Evolutionary conservation across 306 rosid species (phyloP).

Genomic region (Acacia crassicarpa): DNA sequence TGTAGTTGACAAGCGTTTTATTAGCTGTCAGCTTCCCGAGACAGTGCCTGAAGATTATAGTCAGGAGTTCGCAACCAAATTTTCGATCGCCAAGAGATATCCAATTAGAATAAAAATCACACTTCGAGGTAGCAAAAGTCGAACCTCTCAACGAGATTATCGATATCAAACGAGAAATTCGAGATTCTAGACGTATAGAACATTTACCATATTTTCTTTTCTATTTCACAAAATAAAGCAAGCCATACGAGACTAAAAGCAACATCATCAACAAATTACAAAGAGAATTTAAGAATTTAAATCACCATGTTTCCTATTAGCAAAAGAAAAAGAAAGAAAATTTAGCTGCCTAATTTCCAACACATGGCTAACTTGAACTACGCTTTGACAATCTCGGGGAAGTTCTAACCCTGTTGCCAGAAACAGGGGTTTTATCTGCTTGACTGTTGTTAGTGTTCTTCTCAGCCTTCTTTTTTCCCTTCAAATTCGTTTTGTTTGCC

Average conservation of each 20-base stretch:
- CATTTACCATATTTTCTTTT: not conserved
- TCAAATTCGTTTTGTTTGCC: slow-evolving; percentile 21
- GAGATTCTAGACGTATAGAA: not conserved
- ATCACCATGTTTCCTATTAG: not conserved
- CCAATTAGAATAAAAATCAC: not conserved
- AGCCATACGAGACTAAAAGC: not conserved
- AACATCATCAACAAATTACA: not conserved
- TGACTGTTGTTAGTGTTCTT: slow-evolving; percentile 7
- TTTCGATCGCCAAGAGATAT: not conserved
- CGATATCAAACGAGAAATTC: not conserved
- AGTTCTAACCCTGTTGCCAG: slow-evolving; percentile 40
- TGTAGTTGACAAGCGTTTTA: not conserved
- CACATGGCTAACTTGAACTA: slow-evolving; percentile 21
- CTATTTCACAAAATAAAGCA: slow-evolving; percentile 3
- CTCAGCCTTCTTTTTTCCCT: slow-evolving; percentile 32
- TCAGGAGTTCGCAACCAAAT: not conserved
- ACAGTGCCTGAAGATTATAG: not conserved
- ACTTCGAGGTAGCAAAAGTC: not conserved
- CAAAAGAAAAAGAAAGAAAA: not conserved
- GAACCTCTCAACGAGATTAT: not conserved
- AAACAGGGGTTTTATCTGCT: slow-evolving; percentile 13
- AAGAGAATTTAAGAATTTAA: not conserved
- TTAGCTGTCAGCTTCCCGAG: not conserved
- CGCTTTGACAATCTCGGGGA: slow-evolving; percentile 64
- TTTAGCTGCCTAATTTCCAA: not conserved